Conservation (phyloP, 1,139 yeast genomes). For the Suhomyces taliae region DNA sequence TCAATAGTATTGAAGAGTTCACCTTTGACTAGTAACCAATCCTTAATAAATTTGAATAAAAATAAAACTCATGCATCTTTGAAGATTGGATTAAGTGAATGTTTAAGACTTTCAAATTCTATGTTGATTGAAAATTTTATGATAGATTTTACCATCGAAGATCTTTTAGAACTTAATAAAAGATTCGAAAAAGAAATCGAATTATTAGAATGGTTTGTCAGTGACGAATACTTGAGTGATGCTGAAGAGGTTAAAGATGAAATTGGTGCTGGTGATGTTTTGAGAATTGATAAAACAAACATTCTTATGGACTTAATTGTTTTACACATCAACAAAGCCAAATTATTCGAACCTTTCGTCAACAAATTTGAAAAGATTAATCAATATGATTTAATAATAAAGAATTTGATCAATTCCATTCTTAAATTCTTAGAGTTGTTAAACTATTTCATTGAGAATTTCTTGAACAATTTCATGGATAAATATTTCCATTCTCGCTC, state of each 20-base stretch:
- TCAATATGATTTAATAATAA: constrained; percentile 27
- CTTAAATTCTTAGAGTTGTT: constrained; percentile 39
- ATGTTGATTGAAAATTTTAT: constrained; percentile 55
- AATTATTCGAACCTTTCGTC: constrained; percentile 53
- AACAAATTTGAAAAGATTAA: constrained; percentile 36
- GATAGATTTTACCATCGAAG: constrained; percentile 43
- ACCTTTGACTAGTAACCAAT: constrained; percentile 17
- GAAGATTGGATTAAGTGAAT: constrained; percentile 51
- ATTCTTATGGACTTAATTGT: constrained; percentile 46
- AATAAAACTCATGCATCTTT: constrained; percentile 31
- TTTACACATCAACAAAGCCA: constrained; percentile 50
- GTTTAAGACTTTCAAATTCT: constrained; percentile 49
- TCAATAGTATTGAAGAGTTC: constrained; percentile 31
- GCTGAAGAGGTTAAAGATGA: constrained; percentile 1
- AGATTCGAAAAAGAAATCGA: constrained; percentile 44
- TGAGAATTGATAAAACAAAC: constrained; percentile 33
- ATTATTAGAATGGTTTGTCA: constrained; percentile 28
- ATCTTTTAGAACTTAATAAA: constrained; percentile 39
- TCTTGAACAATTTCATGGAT: constrained; percentile 19
- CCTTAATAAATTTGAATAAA: constrained; percentile 22
- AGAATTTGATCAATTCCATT: constrained; percentile 38
- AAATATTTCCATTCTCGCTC: constrained; percentile 16
- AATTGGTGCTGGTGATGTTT: not conserved
- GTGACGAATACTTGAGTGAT: constrained; percentile 18
- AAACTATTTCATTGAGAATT: constrained; percentile 26